These are phyloP conservation scores for Pseudopyricularia cyperi DNA, from an alignment of 2,329 filamentous ascomycete species.

Conservation along the genomic window DNA sequence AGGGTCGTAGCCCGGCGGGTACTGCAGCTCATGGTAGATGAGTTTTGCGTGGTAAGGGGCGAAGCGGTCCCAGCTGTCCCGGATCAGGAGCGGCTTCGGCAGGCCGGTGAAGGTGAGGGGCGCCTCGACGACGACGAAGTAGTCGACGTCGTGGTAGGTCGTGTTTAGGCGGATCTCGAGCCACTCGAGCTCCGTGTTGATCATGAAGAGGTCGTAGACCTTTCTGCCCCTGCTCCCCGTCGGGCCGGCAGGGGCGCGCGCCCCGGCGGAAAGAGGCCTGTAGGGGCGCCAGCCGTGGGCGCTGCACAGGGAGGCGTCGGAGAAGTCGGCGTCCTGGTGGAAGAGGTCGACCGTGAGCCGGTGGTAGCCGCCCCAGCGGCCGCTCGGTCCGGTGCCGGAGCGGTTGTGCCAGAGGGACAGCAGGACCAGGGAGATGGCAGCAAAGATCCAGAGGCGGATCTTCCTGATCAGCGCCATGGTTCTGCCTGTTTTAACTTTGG, in stretches of 20 bases:
- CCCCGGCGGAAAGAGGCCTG: constrained; percentile 16
- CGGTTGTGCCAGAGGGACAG: not conserved
- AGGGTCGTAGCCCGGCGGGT: constrained; percentile 27
- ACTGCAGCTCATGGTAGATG: constrained; percentile 41
- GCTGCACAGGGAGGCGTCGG: constrained; percentile 16
- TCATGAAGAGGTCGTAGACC: constrained; percentile 48
- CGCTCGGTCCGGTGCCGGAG: not conserved
- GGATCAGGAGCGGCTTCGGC: constrained; percentile 39
- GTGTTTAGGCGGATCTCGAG: constrained; percentile 50
- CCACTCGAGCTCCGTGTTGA: constrained; percentile 52
- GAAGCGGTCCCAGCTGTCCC: constrained; percentile 38
- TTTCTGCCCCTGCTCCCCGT: constrained; percentile 18
- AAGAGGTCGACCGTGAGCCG: not conserved
- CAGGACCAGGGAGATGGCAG: not conserved
- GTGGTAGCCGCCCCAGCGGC: not conserved
- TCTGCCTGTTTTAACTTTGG: not conserved
- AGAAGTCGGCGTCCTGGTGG: not conserved
- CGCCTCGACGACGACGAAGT: constrained; percentile 51
- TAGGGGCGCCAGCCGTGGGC: constrained; percentile 25
- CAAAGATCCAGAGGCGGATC: not conserved
- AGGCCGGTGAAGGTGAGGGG: constrained; percentile 42
- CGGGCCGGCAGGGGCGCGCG: constrained; percentile 24
- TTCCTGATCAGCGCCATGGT: not conserved
- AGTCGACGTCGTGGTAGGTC: constrained; percentile 45
- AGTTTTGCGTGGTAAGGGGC: constrained; percentile 43